These are phyloP conservation scores for Reutealis trisperma DNA, from an alignment of 345 rosid genomes.

Conservation along the genomic window DNA sequence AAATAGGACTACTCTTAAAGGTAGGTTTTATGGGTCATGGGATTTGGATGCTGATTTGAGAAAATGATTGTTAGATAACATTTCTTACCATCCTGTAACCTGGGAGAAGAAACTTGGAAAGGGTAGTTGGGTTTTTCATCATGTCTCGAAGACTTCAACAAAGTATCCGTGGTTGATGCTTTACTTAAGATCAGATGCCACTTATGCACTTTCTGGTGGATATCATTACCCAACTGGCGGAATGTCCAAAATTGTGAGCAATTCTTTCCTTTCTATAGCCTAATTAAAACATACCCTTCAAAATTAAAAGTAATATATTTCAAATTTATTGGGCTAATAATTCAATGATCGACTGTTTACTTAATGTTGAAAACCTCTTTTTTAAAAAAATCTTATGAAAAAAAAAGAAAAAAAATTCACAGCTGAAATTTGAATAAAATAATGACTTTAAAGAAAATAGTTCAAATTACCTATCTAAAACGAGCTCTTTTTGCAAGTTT, in stretches of 20 bases:
- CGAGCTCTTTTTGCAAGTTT: background rate
- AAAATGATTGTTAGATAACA: slow-evolving; percentile 1
- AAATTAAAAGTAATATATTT: no score
- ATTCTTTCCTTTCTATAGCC: background rate
- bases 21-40: slow-evolving; percentile 78
- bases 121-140: slow-evolving; percentile 33
- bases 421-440: no score
- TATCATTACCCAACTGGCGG: slow-evolving; percentile 34
- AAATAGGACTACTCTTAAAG: slow-evolving; percentile 49
- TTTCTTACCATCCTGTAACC: slow-evolving; percentile 23
- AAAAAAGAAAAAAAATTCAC: no score
- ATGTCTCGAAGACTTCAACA: slow-evolving; percentile 27
- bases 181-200: slow-evolving; percentile 36
- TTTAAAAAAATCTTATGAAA: no score
- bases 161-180: slow-evolving; percentile 39
- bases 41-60: slow-evolving; percentile 45
- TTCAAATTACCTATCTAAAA: background rate
- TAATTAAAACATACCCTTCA: background rate
- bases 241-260: slow-evolving; percentile 32
- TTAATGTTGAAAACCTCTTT: no score
- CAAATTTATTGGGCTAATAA: background rate
- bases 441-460: background rate
- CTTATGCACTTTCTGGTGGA: slow-evolving; percentile 28
- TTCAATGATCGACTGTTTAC: no score
- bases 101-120: slow-evolving; percentile 26